Base-by-base conservation (phyloP, 768 basidiomycete species). In the Phaeolepiota aurea region DNA sequence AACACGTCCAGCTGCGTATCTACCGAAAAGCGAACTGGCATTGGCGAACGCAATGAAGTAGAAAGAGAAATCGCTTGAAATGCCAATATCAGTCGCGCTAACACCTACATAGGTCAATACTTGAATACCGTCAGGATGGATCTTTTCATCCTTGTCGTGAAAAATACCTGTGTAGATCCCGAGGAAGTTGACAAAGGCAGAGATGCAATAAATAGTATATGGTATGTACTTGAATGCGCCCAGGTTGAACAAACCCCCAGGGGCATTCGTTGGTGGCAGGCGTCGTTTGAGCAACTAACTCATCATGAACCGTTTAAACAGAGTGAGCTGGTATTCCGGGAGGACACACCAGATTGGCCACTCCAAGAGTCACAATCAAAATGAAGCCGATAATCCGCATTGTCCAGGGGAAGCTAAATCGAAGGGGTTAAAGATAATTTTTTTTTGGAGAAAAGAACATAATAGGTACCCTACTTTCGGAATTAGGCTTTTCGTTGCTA, bases 1-100 rank as follows among this genome's bases (percentile, higher is more conserved):
- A 1, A 79, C 36, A 19, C 67, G 38, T 7, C 83, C 84, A 0
- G 69, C 66, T 1, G 57, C 37, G 32, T 79, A 61, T 10, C 87
- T 73, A 3, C 83, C 85, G 19, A 82, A 61, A 2, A 76, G 61
- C 1, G 80, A 81, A 22, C 72, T 65, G 0, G 72, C 79, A 48
- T 89, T 89, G 2, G 77, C 75, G 38, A 88, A 73, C 0, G 84
- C 65, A 9, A 84, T 58, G 10, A 83, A 62, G 49, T 87, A 87
- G 54, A 80, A 77, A 0, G 76, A 60, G 38, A 84, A 72, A 25
- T 71, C 57, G 0, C 53, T 45, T 2, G 68, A 56, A 31, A 84
- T 57, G 1, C 79, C 79, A 4, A 68, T 58, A 9, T 57, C 52
- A 0, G 62, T 55, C 2, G 80, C 79, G 53, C 74, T 79, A 37